A percentile compares a stretch with the other conserved stretches of the same genome.
Conservation (phyloP, 108 stramenopile species). For the Fistulifera solaris region DNA sequence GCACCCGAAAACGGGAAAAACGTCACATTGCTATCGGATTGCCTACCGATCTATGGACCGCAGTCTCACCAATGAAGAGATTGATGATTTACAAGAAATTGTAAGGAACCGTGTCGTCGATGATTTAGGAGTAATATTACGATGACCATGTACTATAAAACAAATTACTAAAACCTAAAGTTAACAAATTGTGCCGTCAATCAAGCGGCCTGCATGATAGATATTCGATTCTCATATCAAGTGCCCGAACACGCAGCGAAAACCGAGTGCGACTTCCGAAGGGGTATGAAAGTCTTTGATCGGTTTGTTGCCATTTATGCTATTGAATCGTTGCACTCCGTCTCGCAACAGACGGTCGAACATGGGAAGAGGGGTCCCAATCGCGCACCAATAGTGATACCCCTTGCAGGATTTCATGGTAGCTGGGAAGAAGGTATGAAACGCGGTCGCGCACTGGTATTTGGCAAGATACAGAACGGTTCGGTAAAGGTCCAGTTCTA, state of each 20-base stretch:
- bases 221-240: constrained; percentile 43
- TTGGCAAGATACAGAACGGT: constrained; percentile 71
- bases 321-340: constrained; percentile 40
- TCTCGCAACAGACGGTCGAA: constrained; percentile 80
- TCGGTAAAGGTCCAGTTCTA: constrained; percentile 65
- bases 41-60: constrained; percentile 95
- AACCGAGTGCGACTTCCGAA: constrained; percentile 71
- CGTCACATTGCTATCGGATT: constrained; percentile 85
- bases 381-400: constrained; percentile 82
- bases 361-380: constrained; percentile 58
- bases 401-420: constrained; percentile 69
- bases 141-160: constrained; percentile 16
- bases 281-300: constrained; percentile 46
- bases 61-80: constrained; percentile 92
- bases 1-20: constrained; percentile 83
- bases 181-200: no score
- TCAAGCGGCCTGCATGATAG: no score
- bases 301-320: constrained; percentile 15
- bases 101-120: constrained; percentile 30
- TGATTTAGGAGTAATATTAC: constrained; percentile 20
- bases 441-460: constrained; percentile 78
- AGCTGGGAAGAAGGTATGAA: constrained; percentile 51
- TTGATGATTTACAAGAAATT: constrained; percentile 83
- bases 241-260: constrained; percentile 80
- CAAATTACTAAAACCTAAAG: no score